Percentiles rank a stretch among this genome's conserved stretches.
These are phyloP conservation scores for Incumbomyces lentus DNA, from an alignment of 2,329 filamentous ascomycete species.

Conservation along the genomic window DNA sequence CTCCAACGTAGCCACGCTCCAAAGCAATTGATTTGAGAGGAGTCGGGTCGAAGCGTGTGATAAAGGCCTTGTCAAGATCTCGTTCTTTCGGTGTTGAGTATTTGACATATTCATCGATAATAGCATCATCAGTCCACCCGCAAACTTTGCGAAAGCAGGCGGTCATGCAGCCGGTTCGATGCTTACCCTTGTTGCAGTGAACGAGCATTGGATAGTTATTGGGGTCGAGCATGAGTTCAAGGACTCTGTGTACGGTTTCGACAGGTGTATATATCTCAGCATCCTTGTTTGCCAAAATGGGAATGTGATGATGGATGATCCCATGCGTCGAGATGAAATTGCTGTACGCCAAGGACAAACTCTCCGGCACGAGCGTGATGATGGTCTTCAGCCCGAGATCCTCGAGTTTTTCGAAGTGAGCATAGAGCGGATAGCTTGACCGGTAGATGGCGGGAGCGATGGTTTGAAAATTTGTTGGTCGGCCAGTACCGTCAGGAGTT, in stretches of 20 bases:
- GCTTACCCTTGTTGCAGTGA: conserved; percentile 91
- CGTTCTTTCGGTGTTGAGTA: conserved; percentile 47
- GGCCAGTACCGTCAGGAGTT: conserved; percentile 24
- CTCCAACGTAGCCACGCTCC: conserved; percentile 19
- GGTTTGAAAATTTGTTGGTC: conserved; percentile 65
- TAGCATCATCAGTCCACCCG: conserved; percentile 52
- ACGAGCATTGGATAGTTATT: conserved; percentile 71
- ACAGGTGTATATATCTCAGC: conserved; percentile 52
- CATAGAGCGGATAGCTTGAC: conserved; percentile 64
- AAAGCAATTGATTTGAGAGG: conserved; percentile 18
- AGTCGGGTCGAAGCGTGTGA: conserved; percentile 17
- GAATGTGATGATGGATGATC: conserved; percentile 64
- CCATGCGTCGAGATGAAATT: conserved; percentile 55
- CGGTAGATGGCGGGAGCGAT: conserved; percentile 68
- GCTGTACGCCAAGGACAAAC: conserved; percentile 38
- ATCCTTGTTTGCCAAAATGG: conserved; percentile 83
- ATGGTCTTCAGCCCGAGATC: conserved; percentile 66
- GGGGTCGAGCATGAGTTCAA: conserved; percentile 60
- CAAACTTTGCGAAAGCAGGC: conserved; percentile 65
- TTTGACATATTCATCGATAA: conserved; percentile 62
- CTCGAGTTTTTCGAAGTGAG: conserved; percentile 61
- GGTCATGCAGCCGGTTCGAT: conserved; percentile 83
- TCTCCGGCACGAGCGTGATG: conserved; percentile 37
- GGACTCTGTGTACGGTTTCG: conserved; percentile 58
- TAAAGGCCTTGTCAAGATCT: conserved; percentile 22